Conservation (phyloP, 2,329 filamentous ascomycete species). For the Botryotinia convoluta region DNA sequence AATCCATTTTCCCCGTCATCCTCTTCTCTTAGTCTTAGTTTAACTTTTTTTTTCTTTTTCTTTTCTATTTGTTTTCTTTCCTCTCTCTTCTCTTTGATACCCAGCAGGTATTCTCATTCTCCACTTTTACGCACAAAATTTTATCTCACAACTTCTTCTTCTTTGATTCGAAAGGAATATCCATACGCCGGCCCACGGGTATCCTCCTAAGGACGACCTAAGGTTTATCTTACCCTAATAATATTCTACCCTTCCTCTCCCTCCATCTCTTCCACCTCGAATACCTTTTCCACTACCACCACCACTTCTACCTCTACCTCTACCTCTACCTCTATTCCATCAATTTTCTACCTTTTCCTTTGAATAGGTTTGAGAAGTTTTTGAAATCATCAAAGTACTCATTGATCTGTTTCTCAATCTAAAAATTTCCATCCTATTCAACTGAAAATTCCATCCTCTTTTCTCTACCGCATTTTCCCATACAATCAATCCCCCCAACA, state of each 20-base stretch:
- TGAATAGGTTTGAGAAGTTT: not conserved
- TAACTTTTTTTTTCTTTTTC: not conserved
- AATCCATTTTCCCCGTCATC: not conserved
- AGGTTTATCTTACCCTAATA: not conserved
- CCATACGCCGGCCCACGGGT: not conserved
- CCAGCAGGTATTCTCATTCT: not conserved
- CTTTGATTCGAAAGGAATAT: not conserved
- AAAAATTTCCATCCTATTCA: not conserved
- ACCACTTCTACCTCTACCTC: not conserved
- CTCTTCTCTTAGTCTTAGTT: not conserved
- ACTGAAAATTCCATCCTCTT: not conserved
- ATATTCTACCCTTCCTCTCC: not conserved
- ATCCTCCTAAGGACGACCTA: not conserved
- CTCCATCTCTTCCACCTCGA: not conserved
- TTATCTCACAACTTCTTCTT: not conserved
- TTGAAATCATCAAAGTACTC: not conserved
- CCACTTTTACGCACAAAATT: not conserved
- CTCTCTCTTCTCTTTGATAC: not conserved
- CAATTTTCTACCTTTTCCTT: not conserved
- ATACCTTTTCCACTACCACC: not conserved
- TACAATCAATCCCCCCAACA: not conserved
- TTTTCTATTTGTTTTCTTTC: not conserved
- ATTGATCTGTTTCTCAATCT: not conserved
- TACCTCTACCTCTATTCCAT: not conserved
- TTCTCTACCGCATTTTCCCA: not conserved